Conservation (phyloP, 345 rosid species). For the Psidium friedrichsthalianum region DNA sequence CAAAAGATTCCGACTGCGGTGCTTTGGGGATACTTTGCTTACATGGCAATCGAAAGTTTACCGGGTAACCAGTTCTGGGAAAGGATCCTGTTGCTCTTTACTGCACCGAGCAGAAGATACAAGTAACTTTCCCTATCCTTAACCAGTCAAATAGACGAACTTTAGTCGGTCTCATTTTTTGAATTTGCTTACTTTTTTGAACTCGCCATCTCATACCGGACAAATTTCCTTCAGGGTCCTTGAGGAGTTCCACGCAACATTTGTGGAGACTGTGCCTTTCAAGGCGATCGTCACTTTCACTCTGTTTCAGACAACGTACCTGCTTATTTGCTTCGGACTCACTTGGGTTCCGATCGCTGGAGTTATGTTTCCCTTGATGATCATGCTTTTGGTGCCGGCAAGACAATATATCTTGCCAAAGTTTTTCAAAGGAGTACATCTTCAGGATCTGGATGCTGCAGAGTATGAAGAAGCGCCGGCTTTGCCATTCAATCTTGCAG, state of each 20-base stretch:
- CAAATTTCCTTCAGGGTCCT: constrained; percentile 44
- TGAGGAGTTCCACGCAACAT: constrained; percentile 75
- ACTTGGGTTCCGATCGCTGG: constrained; percentile 99
- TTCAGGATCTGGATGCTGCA: constrained; percentile 89
- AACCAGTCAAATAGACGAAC: background rate
- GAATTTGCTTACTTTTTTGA: background rate
- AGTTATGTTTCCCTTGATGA: constrained; percentile 81
- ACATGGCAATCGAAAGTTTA: constrained; percentile 82
- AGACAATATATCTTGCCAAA: constrained; percentile 80
- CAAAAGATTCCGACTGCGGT: constrained; percentile 76
- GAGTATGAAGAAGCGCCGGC: constrained; percentile 95
- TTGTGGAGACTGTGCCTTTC: constrained; percentile 92
- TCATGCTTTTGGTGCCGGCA: constrained; percentile 87
- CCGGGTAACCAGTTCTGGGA: constrained; percentile 88
- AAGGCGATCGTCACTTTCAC: constrained; percentile 71
- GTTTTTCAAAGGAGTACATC: constrained; percentile 82
- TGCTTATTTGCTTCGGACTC: constrained; percentile 77
- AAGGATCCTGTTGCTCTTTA: constrained; percentile 66
- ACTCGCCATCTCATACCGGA: background rate
- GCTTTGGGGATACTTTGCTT: constrained; percentile 85
- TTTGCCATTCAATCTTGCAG: constrained; percentile 57
- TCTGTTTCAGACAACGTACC: constrained; percentile 62
- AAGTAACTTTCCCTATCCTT: constrained; percentile 23
- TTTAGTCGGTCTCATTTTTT: background rate
- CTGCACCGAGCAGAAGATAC: constrained; percentile 68